Evolutionary conservation across 805 yeast species (phyloP), one percentile per base, ranked within the genome.

Genomic region (Spencermartinsiella europaea): DNA sequence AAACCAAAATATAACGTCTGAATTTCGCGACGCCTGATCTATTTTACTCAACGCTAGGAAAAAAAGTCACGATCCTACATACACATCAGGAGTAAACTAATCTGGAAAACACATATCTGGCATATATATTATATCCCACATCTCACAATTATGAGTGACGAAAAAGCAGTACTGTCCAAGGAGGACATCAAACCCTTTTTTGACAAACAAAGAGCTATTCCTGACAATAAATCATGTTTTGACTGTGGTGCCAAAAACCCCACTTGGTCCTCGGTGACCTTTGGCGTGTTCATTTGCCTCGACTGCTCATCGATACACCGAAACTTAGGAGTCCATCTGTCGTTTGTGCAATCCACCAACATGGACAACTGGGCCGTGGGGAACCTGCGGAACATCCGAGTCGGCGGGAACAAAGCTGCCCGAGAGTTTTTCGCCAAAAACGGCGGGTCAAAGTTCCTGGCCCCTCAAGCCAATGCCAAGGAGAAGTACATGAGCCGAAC

Each of bases 221-320:
- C 80, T 80, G 85, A 88, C 40, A 90, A 90, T 72, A 83, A 82
- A 59, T 66, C 65, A 45, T 93, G 99, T 69, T 91, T 93, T 68
- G 99, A 93, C 64, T 93, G 99, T 67, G 77, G 84, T 44, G 85
- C 90, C 58, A 88, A 85, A 63, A 90, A 90, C 65, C 98, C 99
- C 33, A 88, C 98, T 0, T 93, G 99, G 99, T 87, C 99, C 2
- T 91, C 98, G 12, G 89, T 91, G 46, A 96, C 98, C 12, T 91
- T 87, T 67, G 99, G 97, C 46, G 85, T 90, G 44, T 77, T 90
- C 64, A 70, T 93, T 49, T 93, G 99, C 71, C 75, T 90, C 50
- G 95, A 93, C 65, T 93, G 99, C 67, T 85, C 96, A 45, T 90
- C 98, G 2, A 88, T 85, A 44, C 99, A 93, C 71, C 80, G 99